phyloP scores from a whole-genome alignment of 2,329 filamentous ascomycete genomes.

The Graphium sp. region DNA sequence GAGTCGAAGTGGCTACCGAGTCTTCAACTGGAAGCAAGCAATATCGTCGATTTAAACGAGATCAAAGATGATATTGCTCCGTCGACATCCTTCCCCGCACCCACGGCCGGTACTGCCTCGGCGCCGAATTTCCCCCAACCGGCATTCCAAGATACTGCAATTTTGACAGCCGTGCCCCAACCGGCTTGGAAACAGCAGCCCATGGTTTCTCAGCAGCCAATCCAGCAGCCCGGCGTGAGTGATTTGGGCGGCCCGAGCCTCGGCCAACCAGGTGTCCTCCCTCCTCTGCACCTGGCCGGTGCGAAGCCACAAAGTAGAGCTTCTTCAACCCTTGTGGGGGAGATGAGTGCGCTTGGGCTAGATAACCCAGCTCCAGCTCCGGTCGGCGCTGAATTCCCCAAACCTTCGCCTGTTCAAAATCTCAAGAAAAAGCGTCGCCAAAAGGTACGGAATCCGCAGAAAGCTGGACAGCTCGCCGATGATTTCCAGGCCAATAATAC shows the following conservation, averaged over 20 bases:
- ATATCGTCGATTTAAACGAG: constrained; percentile 27
- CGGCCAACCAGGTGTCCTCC: too few relatives aligned
- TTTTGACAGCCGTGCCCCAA: constrained; percentile 60
- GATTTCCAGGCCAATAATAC: too few relatives aligned
- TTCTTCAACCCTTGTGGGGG: too few relatives aligned
- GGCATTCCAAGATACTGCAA: constrained; percentile 65
- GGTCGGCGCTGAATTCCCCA: too few relatives aligned
- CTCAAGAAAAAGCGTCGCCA: constrained; percentile 2
- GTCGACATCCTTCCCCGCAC: constrained; percentile 11
- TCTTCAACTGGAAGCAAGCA: constrained; percentile 3
- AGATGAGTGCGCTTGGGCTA: too few relatives aligned
- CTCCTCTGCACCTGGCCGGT: too few relatives aligned
- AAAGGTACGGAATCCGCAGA: constrained; percentile 1
- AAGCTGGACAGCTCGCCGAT: constrained; percentile 6
- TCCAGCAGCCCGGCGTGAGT: too few relatives aligned
- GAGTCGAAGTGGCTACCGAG: constrained; percentile 25
- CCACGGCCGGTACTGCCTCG: constrained; percentile 10
- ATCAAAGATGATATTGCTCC: constrained; percentile 14
- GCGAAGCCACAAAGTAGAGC: too few relatives aligned
- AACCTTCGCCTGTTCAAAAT: too few relatives aligned
- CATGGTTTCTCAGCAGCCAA: constrained; percentile 10
- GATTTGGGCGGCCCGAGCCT: too few relatives aligned
- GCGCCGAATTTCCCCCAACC: constrained; percentile 14
- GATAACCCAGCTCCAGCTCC: too few relatives aligned
- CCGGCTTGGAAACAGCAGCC: constrained; percentile 15